These are phyloP conservation scores for Geotrichum cucujoidarum DNA, from an alignment of 1,139 yeast species.

Conservation along the genomic window DNA sequence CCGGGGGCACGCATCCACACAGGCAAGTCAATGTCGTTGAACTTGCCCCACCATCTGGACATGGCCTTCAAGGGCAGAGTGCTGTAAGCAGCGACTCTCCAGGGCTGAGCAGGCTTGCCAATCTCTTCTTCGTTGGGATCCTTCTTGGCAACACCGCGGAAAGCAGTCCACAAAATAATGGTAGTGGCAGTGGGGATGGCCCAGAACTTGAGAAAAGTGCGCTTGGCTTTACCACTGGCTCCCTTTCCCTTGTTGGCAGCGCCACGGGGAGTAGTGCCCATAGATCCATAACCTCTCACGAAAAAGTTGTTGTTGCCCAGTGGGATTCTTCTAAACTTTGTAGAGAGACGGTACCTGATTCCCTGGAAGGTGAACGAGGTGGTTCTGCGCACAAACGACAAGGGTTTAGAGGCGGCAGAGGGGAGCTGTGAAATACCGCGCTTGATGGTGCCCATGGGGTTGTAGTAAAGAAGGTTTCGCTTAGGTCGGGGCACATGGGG, in stretches of 20 bases:
- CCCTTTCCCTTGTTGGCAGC: constrained; percentile 15
- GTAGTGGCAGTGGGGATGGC: constrained; percentile 24
- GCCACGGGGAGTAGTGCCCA: constrained; percentile 13
- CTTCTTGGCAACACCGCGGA: constrained; percentile 10
- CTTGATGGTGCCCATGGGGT: constrained; percentile 31
- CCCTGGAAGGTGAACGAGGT: constrained; percentile 15
- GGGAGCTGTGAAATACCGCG: constrained; percentile 25
- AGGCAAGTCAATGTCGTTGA: constrained; percentile 80
- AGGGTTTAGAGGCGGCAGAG: constrained; percentile 18
- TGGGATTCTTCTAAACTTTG: constrained; percentile 15
- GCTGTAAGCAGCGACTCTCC: constrained; percentile 85
- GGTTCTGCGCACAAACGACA: constrained; percentile 16
- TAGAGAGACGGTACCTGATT: constrained; percentile 15
- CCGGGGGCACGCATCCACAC: constrained; percentile 85
- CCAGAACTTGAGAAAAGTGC: constrained; percentile 27
- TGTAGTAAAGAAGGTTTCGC: constrained; percentile 52
- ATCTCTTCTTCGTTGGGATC: constrained; percentile 34
- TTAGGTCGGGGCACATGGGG: constrained; percentile 64
- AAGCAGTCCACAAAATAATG: constrained; percentile 23
- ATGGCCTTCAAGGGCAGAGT: constrained; percentile 88
- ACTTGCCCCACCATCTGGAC: constrained; percentile 90
- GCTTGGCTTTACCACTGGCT: constrained; percentile 26
- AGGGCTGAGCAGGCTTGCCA: constrained; percentile 63
- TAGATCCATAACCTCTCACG: constrained; percentile 14
- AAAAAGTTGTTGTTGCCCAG: constrained; percentile 11